phyloP scores from a whole-genome alignment of 2,329 filamentous ascomycete genomes.

The Dryadomyces sulphureus region DNA sequence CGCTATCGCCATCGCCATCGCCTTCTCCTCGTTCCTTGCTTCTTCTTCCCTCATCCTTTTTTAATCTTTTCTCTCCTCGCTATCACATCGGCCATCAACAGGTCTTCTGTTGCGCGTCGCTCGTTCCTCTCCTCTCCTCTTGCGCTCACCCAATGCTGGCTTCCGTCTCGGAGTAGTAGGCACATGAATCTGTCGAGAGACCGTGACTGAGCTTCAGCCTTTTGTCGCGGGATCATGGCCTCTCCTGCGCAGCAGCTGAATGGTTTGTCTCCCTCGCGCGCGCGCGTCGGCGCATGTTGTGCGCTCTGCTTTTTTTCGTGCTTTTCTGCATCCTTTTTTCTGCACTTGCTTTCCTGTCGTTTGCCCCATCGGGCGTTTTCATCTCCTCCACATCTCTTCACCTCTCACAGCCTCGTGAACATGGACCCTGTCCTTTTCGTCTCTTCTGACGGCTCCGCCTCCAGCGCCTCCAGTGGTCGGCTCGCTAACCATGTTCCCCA shows the following conservation, averaged over 20 bases:
- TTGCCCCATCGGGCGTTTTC: neutral
- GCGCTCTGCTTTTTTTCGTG: neutral
- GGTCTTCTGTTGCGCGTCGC: neutral
- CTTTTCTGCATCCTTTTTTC: neutral
- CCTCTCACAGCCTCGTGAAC: too few relatives aligned
- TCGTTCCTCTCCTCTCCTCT: neutral
- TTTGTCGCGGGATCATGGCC: neutral
- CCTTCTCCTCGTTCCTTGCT: neutral
- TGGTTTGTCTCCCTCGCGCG: neutral
- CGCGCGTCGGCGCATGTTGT: too few relatives aligned
- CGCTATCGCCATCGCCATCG: neutral
- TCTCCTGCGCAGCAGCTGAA: neutral
- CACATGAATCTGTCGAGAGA: neutral
- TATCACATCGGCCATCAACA: neutral
- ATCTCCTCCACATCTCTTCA: slow-evolving; percentile 1
- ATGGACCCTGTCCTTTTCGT: too few relatives aligned
- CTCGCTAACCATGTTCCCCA: neutral
- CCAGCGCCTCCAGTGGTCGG: too few relatives aligned
- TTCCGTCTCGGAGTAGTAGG: neutral
- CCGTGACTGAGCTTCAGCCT: neutral
- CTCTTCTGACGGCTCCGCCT: too few relatives aligned
- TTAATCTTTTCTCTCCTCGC: neutral
- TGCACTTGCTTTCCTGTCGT: slow-evolving; percentile 1
- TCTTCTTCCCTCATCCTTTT: neutral
- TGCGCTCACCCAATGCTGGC: neutral